These are phyloP conservation scores for Apophysomyces variabilis DNA, from an alignment of 371 early-diverging fungal species.

Conservation along the genomic window DNA sequence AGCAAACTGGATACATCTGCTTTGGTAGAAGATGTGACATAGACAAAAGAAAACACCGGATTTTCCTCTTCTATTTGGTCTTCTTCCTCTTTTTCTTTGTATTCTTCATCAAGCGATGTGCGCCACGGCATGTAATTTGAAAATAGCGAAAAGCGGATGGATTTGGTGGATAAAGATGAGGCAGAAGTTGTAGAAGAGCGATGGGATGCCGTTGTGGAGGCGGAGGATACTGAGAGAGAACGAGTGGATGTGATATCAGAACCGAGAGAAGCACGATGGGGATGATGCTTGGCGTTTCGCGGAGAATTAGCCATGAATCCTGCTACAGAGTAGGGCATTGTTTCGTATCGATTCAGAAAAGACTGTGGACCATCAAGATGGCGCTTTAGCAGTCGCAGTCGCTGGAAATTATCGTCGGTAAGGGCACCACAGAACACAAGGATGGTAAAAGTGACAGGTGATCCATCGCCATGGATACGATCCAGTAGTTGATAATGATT, in stretches of 20 bases:
- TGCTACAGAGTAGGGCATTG: conserved; percentile 3
- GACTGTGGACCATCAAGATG: conserved; percentile 34
- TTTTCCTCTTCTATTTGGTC: background rate
- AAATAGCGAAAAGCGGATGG: conserved; percentile 6
- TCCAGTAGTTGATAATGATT: conserved; percentile 35
- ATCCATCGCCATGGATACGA: conserved; percentile 21
- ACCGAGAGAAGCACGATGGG: conserved; percentile 3
- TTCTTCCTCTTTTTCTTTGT: background rate
- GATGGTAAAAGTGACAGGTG: conserved; percentile 31
- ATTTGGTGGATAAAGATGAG: conserved; percentile 3
- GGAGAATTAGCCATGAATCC: background rate
- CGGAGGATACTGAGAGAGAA: conserved; percentile 14
- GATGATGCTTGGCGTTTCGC: background rate
- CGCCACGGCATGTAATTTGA: conserved; percentile 14
- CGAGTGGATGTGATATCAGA: conserved; percentile 7
- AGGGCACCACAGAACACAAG: conserved; percentile 40
- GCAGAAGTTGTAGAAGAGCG: conserved; percentile 18
- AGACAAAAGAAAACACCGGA: conserved; percentile 24
- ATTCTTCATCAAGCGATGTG: background rate
- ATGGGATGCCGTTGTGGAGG: conserved; percentile 2
- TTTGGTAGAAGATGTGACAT: conserved; percentile 30
- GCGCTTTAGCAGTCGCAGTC: conserved; percentile 17
- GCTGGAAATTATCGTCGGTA: conserved; percentile 21
- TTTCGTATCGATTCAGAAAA: conserved; percentile 33
- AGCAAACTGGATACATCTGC: conserved; percentile 29